phyloP scores from a whole-genome alignment of 1,284 basidiomycete species.

The Ustilago hordei region DNA sequence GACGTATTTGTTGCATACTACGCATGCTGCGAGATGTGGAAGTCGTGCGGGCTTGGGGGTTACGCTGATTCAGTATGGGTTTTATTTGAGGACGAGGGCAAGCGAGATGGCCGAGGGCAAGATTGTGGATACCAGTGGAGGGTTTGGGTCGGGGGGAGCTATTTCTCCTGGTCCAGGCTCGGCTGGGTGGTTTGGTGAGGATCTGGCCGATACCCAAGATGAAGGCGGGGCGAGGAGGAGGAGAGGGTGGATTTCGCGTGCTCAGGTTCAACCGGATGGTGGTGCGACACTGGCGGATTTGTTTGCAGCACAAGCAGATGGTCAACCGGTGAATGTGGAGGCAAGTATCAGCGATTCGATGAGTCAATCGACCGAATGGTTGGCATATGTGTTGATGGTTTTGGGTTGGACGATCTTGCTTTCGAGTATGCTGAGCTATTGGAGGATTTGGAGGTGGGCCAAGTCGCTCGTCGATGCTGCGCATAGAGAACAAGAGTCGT shows the following conservation, averaged over 20 bases:
- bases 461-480: constrained; percentile 59
- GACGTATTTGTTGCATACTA: constrained; percentile 71
- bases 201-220: constrained; percentile 3
- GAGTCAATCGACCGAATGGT: constrained; percentile 78
- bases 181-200: constrained; percentile 62
- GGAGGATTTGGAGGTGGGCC: constrained; percentile 69
- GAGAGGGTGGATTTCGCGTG: constrained; percentile 22
- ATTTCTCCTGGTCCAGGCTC: constrained; percentile 45
- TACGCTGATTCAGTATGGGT: constrained; percentile 87
- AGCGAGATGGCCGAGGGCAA: constrained; percentile 68
- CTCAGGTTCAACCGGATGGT: constrained; percentile 29
- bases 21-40: constrained; percentile 93
- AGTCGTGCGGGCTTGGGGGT: constrained; percentile 93
- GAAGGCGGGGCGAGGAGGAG: constrained; percentile 14
- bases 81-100: constrained; percentile 77
- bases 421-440: constrained; percentile 82
- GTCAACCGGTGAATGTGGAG: constrained; percentile 67
- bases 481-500: constrained; percentile 44
- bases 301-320: constrained; percentile 68
- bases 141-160: constrained; percentile 8
- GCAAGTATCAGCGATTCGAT: constrained; percentile 70
- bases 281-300: constrained; percentile 53
- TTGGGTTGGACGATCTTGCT: constrained; percentile 83
- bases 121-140: constrained; percentile 25
- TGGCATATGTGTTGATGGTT: constrained; percentile 90